Evolutionary conservation across 2,329 filamentous ascomycete species (phyloP).

Genomic region (Penicillium sp.): DNA sequence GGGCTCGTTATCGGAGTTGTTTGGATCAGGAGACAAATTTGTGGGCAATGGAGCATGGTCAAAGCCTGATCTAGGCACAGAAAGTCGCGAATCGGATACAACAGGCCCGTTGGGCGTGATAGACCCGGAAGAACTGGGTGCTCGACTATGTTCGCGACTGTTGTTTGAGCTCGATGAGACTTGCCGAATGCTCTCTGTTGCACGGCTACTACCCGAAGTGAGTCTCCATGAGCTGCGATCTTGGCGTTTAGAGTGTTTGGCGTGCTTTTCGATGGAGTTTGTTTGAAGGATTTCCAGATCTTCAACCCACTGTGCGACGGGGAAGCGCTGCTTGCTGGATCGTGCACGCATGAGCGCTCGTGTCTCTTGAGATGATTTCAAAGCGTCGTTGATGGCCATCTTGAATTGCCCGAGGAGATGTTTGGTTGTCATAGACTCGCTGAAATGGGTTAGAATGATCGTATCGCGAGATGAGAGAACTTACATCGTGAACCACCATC

Average conservation of each 20-base stretch:
- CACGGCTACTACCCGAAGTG: constrained; percentile 1
- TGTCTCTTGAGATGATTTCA: constrained; percentile 58
- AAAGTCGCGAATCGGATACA: constrained; percentile 1
- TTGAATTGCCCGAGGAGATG: constrained; percentile 67
- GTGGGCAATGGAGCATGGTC: constrained; percentile 1
- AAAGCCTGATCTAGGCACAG: constrained; percentile 3
- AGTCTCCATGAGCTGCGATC: constrained; percentile 28
- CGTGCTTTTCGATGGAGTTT: constrained; percentile 59
- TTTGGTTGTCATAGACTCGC: constrained; percentile 61
- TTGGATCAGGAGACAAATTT: neutral
- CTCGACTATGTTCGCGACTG: constrained; percentile 8
- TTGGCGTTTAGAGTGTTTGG: constrained; percentile 43
- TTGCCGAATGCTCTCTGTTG: neutral
- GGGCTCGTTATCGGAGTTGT: constrained; percentile 2
- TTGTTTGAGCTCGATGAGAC: constrained; percentile 2
- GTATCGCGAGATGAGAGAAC: neutral
- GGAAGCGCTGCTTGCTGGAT: constrained; percentile 66
- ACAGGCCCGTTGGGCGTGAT: neutral
- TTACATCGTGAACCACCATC: constrained; percentile 67
- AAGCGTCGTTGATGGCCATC: constrained; percentile 61
- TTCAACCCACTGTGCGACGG: constrained; percentile 67
- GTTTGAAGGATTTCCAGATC: constrained; percentile 63
- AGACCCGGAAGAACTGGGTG: constrained; percentile 1
- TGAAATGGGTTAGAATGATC: constrained; percentile 1
- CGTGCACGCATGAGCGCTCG: constrained; percentile 65